Evolutionary conservation across 2,329 filamentous ascomycete genomes (phyloP).

Genomic region (Diaporthe nobilis): DNA sequence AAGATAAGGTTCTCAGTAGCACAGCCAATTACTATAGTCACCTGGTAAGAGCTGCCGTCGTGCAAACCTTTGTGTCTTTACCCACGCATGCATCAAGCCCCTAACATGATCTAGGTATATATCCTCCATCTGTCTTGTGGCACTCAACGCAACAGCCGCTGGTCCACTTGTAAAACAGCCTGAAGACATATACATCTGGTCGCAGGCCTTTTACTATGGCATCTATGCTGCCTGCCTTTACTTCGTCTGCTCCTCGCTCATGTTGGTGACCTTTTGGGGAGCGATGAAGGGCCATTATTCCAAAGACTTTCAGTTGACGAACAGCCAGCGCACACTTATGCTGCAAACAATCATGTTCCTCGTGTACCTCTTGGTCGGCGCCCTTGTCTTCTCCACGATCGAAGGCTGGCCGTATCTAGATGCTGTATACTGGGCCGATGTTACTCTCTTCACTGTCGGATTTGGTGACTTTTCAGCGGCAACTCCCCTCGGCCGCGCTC

Average conservation of each 20-base stretch:
- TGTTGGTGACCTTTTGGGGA: slow-evolving; percentile 84
- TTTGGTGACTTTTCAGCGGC: slow-evolving; percentile 68
- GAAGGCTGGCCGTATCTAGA: slow-evolving; percentile 85
- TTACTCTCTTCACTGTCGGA: slow-evolving; percentile 76
- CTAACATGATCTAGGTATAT: slow-evolving; percentile 63
- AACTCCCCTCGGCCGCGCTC: slow-evolving; percentile 72
- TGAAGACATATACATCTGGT: slow-evolving; percentile 71
- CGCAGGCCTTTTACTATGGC: slow-evolving; percentile 90
- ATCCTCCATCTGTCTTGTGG: slow-evolving; percentile 75
- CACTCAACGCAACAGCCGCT: slow-evolving; percentile 75
- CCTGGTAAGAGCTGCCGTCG: slow-evolving; percentile 77
- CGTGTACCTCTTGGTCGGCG: slow-evolving; percentile 84
- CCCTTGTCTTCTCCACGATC: slow-evolving; percentile 79
- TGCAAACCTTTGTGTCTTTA: slow-evolving; percentile 53
- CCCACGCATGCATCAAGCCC: slow-evolving; percentile 41
- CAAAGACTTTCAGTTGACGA: slow-evolving; percentile 83
- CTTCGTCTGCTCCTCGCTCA: slow-evolving; percentile 81
- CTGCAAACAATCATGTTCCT: slow-evolving; percentile 91
- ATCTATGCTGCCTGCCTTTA: slow-evolving; percentile 86
- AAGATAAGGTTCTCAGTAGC: slow-evolving; percentile 85
- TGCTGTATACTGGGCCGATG: slow-evolving; percentile 83
- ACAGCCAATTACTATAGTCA: slow-evolving; percentile 84
- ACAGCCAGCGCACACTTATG: slow-evolving; percentile 88
- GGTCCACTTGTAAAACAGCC: slow-evolving; percentile 65
- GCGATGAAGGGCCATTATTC: slow-evolving; percentile 79